A percentile compares a stretch with the other conserved stretches of the same genome.
Conservation (phyloP, 2,329 filamentous ascomycete genomes). For the Aspergillus carbonarius region DNA sequence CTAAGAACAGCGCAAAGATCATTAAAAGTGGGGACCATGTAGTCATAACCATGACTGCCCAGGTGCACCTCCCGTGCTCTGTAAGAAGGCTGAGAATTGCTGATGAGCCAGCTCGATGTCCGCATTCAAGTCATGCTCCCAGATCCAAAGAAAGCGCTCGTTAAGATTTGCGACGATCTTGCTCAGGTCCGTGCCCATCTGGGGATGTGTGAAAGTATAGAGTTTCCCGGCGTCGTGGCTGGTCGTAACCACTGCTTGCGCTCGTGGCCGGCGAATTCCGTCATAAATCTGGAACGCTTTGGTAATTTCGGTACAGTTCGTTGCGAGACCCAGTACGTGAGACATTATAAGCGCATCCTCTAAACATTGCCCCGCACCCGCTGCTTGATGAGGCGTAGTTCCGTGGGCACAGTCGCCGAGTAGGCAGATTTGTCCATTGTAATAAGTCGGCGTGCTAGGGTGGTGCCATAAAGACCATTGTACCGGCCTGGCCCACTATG, state of each 20-base stretch:
- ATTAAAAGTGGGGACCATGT: background rate
- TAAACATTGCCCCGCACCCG: constrained; percentile 38
- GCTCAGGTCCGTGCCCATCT: background rate
- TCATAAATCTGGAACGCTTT: background rate
- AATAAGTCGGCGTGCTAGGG: constrained; percentile 34
- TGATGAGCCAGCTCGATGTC: background rate
- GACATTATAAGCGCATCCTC: constrained; percentile 38
- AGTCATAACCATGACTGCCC: background rate
- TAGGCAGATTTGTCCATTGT: constrained; percentile 28
- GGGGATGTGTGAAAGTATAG: background rate
- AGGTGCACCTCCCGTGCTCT: background rate
- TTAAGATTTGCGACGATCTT: background rate
- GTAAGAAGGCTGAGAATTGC: background rate
- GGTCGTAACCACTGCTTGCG: background rate
- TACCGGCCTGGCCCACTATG: background rate
- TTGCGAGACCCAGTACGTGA: constrained; percentile 22
- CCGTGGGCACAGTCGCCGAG: constrained; percentile 41
- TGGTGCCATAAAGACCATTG: constrained; percentile 24
- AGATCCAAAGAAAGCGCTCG: background rate
- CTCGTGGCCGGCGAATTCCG: background rate
- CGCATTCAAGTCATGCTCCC: background rate
- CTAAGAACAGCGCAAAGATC: background rate
- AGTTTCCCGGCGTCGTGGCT: background rate
- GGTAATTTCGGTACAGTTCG: background rate
- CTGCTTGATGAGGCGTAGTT: constrained; percentile 34